These are phyloP conservation scores for Heliocybe sulcata DNA, from an alignment of 1,284 basidiomycete species.

Conservation along the genomic window DNA sequence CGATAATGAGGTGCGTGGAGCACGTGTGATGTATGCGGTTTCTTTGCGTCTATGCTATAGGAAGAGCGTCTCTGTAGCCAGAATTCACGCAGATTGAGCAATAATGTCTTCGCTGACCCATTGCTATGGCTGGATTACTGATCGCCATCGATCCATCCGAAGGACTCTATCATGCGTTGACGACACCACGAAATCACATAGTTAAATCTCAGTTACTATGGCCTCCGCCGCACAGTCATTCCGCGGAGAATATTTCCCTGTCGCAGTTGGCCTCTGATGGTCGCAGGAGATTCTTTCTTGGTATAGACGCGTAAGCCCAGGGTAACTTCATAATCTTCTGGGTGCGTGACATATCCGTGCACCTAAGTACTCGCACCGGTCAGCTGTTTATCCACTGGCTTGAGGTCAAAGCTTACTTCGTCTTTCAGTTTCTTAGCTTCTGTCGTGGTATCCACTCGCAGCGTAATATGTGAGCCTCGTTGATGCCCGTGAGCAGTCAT, in stretches of 20 bases:
- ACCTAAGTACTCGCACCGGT: neutral
- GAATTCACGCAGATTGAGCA: too few relatives aligned
- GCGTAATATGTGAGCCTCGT: neutral
- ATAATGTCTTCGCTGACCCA: too few relatives aligned
- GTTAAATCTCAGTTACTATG: too few relatives aligned
- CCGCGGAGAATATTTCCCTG: neutral
- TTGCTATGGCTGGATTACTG: too few relatives aligned
- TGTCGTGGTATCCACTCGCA: neutral
- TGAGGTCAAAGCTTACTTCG: neutral
- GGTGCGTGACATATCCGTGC: neutral
- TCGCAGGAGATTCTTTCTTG: neutral
- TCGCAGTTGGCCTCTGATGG: neutral
- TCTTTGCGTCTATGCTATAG: too few relatives aligned
- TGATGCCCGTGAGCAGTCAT: neutral
- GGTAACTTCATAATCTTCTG: neutral
- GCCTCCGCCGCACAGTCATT: too few relatives aligned
- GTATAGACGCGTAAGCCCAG: neutral
- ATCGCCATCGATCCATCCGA: too few relatives aligned
- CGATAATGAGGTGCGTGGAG: too few relatives aligned
- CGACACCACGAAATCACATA: too few relatives aligned
- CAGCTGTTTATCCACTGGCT: neutral
- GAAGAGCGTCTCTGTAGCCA: too few relatives aligned
- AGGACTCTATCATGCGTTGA: too few relatives aligned
- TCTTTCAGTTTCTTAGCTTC: neutral
- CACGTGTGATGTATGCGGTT: too few relatives aligned